Base-by-base conservation (phyloP, 768 basidiomycete genomes). In the Leucosporidium scottii region DNA sequence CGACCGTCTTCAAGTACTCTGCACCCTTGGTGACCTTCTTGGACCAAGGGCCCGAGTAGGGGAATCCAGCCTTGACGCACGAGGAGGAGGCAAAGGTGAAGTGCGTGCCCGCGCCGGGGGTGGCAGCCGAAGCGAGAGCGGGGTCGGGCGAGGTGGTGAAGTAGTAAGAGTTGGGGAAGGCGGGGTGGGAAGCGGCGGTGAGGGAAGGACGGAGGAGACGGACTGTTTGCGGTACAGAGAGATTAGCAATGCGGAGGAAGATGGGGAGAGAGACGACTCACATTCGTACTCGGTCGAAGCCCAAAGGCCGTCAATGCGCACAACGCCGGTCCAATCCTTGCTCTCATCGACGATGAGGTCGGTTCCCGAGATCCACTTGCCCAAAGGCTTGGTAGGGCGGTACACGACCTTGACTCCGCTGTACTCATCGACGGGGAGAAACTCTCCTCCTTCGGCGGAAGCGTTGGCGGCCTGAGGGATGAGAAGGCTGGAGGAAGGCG, bases 101-200 rank as follows among this genome's bases (percentile, higher is more conserved):
- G 75, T 83, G 83, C 3, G 76, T 76, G 55, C 39, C 66, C 30
- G 12, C 39, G 21, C 25, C 59, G 55, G 27, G 31, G 23, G 53
- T 13, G 12, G 49, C 30, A 3, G n/a, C 23, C 2, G 50, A 76
- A 12, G 81, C 74, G 27, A 88, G 80, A 15, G 83, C 81, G 12
- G 86, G 82, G 75, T 90, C 89, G 4, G 89, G 88, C 78, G 87
- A 88, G 12, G 89, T 91, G 66, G 80, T 84, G 80, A 91, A 90
- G 27, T 77, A 76, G 56, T 87, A 82, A 10, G 86, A 8, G 74
- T 73, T 20, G 73, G 61, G 21, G 85, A 84, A 75, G 82, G 83
- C n/a, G 82, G 81, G 44, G 85, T 80, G 65, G 56, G 59, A 48
- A 13, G 71, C 55, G 34, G 59, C 59, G 23, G 60, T 54, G 59